These are phyloP conservation scores for Starmerella riodocensis DNA, from an alignment of 805 yeast genomes.

Conservation along the genomic window DNA sequence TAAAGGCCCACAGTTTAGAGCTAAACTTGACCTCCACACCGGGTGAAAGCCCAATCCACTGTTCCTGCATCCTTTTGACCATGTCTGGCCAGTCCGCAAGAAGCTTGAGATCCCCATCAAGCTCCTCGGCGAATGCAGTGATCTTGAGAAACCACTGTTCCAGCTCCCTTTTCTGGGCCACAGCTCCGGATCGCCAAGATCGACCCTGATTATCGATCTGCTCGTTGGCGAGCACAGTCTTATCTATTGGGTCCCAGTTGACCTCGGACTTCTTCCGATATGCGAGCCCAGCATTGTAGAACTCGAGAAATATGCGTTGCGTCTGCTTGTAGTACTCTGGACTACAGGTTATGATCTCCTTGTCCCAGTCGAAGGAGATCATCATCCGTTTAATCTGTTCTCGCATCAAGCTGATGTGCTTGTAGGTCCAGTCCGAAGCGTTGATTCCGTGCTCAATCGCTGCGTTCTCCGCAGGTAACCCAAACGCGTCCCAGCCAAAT, in stretches of 20 bases:
- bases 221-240: conserved; percentile 90
- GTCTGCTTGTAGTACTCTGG: conserved; percentile 89
- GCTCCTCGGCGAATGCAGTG: conserved; percentile 60
- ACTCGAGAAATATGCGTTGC: conserved; percentile 64
- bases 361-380: conserved; percentile 86
- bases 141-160: conserved; percentile 93
- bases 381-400: conserved; percentile 64
- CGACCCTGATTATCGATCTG: conserved; percentile 85
- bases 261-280: conserved; percentile 78
- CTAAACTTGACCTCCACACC: conserved; percentile 61
- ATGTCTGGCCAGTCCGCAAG: conserved; percentile 75
- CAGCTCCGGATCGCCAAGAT: conserved; percentile 95
- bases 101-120: conserved; percentile 48
- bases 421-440: conserved; percentile 72
- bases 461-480: conserved; percentile 96
- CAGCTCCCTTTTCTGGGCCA: conserved; percentile 67
- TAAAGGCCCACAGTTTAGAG: conserved; percentile 43
- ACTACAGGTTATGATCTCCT: conserved; percentile 73
- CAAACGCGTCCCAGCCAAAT: conserved; percentile 99
- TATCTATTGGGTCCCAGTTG: conserved; percentile 96
- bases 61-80: conserved; percentile 77
- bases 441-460: conserved; percentile 73
- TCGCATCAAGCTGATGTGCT: conserved; percentile 76
- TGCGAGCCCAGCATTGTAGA: conserved; percentile 67
- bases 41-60: conserved; percentile 85